Evolutionary conservation across 805 yeast species (phyloP).

Genomic region (Cyberlindnera veronae): DNA sequence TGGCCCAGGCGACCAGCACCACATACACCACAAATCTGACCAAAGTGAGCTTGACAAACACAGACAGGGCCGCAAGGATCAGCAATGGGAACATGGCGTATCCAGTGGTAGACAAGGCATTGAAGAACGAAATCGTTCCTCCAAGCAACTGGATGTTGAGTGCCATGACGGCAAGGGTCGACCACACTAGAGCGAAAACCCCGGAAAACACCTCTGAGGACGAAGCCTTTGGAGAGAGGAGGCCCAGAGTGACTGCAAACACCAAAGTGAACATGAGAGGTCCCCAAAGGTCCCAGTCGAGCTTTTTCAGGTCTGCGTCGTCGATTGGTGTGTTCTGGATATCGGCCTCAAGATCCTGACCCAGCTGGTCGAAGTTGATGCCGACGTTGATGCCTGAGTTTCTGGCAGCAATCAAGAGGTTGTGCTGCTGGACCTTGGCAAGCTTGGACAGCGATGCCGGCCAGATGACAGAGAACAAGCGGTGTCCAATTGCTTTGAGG

Average conservation of each 20-base stretch:
- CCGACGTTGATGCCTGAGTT: constrained; percentile 30
- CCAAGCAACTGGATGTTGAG: constrained; percentile 62
- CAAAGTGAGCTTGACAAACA: constrained; percentile 45
- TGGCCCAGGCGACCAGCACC: constrained; percentile 55
- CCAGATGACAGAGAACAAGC: constrained; percentile 43
- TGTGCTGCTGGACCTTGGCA: constrained; percentile 31
- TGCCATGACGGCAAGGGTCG: constrained; percentile 57
- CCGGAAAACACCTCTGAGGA: constrained; percentile 59
- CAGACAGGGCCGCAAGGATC: constrained; percentile 46
- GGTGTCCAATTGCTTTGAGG: constrained; percentile 39
- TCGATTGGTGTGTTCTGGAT: constrained; percentile 24
- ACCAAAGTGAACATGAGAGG: constrained; percentile 60
- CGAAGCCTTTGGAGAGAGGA: constrained; percentile 26
- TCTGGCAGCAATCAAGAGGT: constrained; percentile 27
- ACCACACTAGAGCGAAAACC: constrained; percentile 60
- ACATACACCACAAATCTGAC: constrained; percentile 46
- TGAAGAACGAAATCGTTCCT: constrained; percentile 59
- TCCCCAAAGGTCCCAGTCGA: constrained; percentile 71
- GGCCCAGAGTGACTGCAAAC: constrained; percentile 46
- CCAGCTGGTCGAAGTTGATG: constrained; percentile 27
- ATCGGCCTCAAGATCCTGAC: constrained; percentile 28
- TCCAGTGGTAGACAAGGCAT: constrained; percentile 67
- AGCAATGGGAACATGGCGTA: constrained; percentile 67
- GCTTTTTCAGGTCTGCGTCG: constrained; percentile 23
- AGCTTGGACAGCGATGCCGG: constrained; percentile 31